Base-by-base conservation (phyloP, 2,329 filamentous ascomycete species). In the Cadophora gregata region DNA sequence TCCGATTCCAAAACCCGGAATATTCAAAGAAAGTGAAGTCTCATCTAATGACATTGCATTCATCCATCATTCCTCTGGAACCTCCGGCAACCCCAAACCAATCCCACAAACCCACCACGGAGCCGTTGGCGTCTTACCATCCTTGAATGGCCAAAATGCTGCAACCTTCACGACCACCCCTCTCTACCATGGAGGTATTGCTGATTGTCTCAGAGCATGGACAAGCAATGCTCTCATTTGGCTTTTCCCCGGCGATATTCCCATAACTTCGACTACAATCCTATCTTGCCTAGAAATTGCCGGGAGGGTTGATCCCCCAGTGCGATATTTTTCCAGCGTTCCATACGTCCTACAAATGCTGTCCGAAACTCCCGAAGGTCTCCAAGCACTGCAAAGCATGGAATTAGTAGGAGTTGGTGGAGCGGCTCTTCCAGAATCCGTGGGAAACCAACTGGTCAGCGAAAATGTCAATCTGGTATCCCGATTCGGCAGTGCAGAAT, bases 91-190 rank as follows among this genome's bases (percentile, higher is more conserved):
- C 1, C 88, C 88, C 0, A 90, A 90, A 66, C 85, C 86, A 0
- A 88, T 90, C 0, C 81, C 82, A 0, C 87, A 90, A 66, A 82
- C 80, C 1, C 86, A 90, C 72, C 80, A 80, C 55, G 85, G 80
- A 12, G 85, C 83, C 3, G 81, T 87, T 3, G 84, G 83, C 1
- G 84, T 85, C 0, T 78, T 89, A 0, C 86, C 86, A 8, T 76
- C 76, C 2, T 81, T 89, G 9, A 69, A 72, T 0, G 74, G 76
- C 0, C 50, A 72, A 0, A 61, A 77, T 3, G 73, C 78, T 2
- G 83, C 86, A 0, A 88, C 86, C 0, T 90, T 90, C 70, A 88
- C 87, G 0, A 89, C 87, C 0, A 90, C 88, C 2, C 88, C 88
- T 0, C 79, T 90, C 0, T 90, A 89, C 69, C 87, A 90, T 70